phyloP scores from a whole-genome alignment of 2,329 filamentous ascomycete genomes.

The Ceratocystis cubensis region DNA sequence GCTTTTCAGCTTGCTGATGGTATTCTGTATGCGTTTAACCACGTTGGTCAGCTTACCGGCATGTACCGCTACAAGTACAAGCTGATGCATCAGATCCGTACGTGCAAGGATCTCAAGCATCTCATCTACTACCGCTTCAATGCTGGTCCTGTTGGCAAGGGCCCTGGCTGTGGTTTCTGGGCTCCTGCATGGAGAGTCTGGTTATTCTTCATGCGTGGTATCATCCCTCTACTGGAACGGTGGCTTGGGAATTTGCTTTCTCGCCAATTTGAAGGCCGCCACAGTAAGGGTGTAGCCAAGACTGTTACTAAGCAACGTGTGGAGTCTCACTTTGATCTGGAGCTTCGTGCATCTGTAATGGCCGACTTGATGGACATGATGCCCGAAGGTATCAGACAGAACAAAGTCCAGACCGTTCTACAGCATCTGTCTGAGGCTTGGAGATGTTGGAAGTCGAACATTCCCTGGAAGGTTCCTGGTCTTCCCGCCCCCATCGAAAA shows the following conservation, averaged over 20 bases:
- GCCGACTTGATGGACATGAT: conserved; percentile 99
- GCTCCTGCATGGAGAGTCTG: conserved; percentile 96
- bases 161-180: conserved; percentile 97
- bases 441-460: conserved; percentile 99
- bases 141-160: conserved; percentile 89
- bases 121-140: conserved; percentile 99
- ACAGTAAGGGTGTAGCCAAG: conserved; percentile 98
- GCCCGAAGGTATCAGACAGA: conserved; percentile 98
- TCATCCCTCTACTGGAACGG: conserved; percentile 88
- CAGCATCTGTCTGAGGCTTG: conserved; percentile 97
- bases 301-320: conserved; percentile 98
- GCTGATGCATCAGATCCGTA: conserved; percentile 98
- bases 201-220: conserved; percentile 98
- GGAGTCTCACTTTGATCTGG: conserved; percentile 94
- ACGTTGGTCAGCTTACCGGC: conserved; percentile 92
- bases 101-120: conserved; percentile 98
- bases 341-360: conserved; percentile 96
- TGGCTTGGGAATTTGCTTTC: conserved; percentile 96
- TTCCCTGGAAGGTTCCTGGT: conserved; percentile 97
- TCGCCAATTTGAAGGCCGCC: conserved; percentile 92
- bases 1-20: conserved; percentile 97
- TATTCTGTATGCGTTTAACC: conserved; percentile 98
- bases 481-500: conserved; percentile 95
- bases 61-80: conserved; percentile 99
- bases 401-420: conserved; percentile 95